Percentiles rank a stretch among this genome's conserved stretches.
phyloP scores from a whole-genome alignment of 2,329 filamentous ascomycete genomes.

The Cryphonectria carpinicola region DNA sequence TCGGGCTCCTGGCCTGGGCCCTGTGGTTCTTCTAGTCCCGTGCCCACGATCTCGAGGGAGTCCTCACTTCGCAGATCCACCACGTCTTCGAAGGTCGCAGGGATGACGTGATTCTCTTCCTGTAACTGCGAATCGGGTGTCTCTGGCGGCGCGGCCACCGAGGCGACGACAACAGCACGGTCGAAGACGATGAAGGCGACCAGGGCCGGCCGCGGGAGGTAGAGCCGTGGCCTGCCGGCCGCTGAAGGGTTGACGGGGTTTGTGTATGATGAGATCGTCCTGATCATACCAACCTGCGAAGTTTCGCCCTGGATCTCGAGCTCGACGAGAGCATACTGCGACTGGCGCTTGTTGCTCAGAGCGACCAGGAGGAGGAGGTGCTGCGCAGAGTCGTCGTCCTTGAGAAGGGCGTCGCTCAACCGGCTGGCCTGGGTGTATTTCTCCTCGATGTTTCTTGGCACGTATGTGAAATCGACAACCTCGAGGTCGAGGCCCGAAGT shows the following conservation, averaged over 20 bases:
- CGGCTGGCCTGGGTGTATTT: conserved; percentile 56
- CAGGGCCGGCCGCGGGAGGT: conserved; percentile 77
- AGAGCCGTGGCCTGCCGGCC: conserved; percentile 63
- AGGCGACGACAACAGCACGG: conserved; percentile 76
- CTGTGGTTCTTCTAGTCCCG: conserved; percentile 65
- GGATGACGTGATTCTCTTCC: conserved; percentile 64
- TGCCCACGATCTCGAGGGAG: conserved; percentile 66
- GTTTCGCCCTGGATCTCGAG: conserved; percentile 60
- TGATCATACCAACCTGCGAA: conserved; percentile 65
- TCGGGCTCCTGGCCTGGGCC: conserved; percentile 43
- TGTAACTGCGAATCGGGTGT: conserved; percentile 78
- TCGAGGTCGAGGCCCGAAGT: conserved; percentile 65
- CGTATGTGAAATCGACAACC: conserved; percentile 79
- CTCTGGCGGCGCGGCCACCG: conserved; percentile 68
- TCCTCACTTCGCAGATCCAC: conserved; percentile 75
- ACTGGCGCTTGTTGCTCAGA: conserved; percentile 54
- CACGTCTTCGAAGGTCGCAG: conserved; percentile 80
- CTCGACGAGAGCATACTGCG: conserved; percentile 78
- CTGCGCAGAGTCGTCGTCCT: conserved; percentile 56
- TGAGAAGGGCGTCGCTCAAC: conserved; percentile 53
- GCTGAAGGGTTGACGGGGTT: conserved; percentile 52
- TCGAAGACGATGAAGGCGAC: conserved; percentile 84
- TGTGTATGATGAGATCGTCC: conserved; percentile 68
- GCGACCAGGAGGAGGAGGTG: conserved; percentile 66
- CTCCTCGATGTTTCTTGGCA: conserved; percentile 55